Evolutionary conservation across 495 filamentous ascomycete genomes (phyloP).

Genomic region (Daldinia vernicosa): DNA sequence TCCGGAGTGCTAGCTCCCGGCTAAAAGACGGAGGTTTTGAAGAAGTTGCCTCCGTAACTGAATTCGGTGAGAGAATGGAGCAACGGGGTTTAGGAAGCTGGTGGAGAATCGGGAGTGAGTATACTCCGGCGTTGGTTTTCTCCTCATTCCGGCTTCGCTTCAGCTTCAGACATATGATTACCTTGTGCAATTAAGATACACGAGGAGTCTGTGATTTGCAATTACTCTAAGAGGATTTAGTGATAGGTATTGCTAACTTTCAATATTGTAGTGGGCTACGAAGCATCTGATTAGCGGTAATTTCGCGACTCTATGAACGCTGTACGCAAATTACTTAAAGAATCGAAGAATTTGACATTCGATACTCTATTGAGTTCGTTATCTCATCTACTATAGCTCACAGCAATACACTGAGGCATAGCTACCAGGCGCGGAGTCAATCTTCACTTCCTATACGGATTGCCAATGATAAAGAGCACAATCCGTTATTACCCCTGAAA

Average conservation of each 20-base stretch:
- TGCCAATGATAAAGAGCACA: too few relatives aligned
- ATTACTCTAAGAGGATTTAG: not conserved
- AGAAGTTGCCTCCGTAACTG: slow-evolving; percentile 42
- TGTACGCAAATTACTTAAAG: not conserved
- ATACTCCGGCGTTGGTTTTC: not conserved
- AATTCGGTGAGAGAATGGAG: slow-evolving; percentile 44
- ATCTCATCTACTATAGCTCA: not conserved
- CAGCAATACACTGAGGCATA: too few relatives aligned
- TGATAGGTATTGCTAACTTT: slow-evolving; percentile 11
- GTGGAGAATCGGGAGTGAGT: slow-evolving; percentile 46
- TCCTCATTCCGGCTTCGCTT: not conserved
- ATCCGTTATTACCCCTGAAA: not conserved
- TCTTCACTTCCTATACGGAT: too few relatives aligned
- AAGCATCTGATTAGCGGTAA: not conserved
- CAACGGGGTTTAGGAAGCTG: slow-evolving; percentile 40
- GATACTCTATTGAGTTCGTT: not conserved
- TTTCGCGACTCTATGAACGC: not conserved
- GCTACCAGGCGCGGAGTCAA: too few relatives aligned
- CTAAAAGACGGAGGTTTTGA: slow-evolving; percentile 26
- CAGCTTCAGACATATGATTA: not conserved
- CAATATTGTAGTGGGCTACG: slow-evolving; percentile 27
- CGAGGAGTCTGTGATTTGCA: not conserved
- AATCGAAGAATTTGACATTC: not conserved
- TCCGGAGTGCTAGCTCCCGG: slow-evolving; percentile 2
- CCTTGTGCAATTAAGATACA: not conserved